Conservation (phyloP, 2,329 filamentous ascomycete species). For the Exophiala xenobiotica region DNA sequence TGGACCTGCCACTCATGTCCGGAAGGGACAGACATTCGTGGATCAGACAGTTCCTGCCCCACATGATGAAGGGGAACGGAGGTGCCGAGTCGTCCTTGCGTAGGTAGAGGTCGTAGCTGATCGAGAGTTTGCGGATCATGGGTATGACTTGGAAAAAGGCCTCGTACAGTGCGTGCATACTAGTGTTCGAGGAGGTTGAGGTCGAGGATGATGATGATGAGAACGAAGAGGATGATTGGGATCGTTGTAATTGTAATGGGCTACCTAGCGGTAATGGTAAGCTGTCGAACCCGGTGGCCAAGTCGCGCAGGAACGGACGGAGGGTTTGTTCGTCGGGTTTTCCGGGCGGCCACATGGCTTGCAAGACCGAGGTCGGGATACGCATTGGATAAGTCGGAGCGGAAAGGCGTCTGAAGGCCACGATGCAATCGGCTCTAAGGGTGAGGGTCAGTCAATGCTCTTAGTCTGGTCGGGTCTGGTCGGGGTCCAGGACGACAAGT, state of each 20-base stretch:
- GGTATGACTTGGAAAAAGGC: background rate
- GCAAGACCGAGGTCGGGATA: background rate
- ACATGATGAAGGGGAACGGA: background rate
- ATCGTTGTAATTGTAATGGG: too few species aligned
- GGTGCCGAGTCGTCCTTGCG: background rate
- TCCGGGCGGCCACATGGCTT: background rate
- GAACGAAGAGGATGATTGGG: too few species aligned
- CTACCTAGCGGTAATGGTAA: background rate
- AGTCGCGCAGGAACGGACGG: background rate
- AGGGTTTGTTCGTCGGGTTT: too few species aligned
- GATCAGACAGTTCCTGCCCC: constrained; percentile 7
- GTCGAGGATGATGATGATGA: too few species aligned
- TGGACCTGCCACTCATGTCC: too few species aligned
- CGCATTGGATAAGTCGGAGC: background rate
- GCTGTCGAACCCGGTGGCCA: background rate
- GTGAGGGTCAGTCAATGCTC: constrained; percentile 4
- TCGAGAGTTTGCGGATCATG: background rate
- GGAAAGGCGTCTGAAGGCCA: background rate
- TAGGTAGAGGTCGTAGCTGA: background rate
- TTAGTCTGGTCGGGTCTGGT: too few species aligned
- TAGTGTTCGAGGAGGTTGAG: too few species aligned
- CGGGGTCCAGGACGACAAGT: too few species aligned
- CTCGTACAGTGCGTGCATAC: background rate
- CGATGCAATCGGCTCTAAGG: background rate
- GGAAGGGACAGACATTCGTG: constrained; percentile 7